Evolutionary conservation across 2,329 filamentous ascomycete species (phyloP).

Genomic region (Scopulariopsis brevicaulis): DNA sequence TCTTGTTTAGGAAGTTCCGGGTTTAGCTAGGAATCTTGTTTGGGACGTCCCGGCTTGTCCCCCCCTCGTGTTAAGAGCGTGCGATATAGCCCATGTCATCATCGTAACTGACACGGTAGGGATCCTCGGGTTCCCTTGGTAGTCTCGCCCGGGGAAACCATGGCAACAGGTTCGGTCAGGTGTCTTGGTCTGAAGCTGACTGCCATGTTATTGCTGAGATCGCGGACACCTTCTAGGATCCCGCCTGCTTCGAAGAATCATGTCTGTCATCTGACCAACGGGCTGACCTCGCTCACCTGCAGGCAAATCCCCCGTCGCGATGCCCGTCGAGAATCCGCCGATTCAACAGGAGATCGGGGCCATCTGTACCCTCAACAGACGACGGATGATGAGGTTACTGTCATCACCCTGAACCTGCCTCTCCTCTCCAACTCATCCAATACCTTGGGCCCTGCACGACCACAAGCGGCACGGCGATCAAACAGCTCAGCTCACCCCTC

Average conservation of each 20-base stretch:
- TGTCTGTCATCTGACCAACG: background rate
- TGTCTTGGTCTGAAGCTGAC: background rate
- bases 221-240: background rate
- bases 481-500: background rate
- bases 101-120: background rate
- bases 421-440: background rate
- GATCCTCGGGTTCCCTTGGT: background rate
- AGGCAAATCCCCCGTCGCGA: background rate
- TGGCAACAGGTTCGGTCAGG: background rate
- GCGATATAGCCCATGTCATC: background rate
- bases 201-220: background rate
- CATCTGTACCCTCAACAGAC: constrained; percentile 1
- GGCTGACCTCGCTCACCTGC: background rate
- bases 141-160: background rate
- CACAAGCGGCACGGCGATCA: background rate
- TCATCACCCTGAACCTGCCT: background rate
- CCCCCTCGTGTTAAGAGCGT: background rate
- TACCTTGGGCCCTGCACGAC: background rate
- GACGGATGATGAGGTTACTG: background rate
- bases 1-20: constrained; percentile 5
- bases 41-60: constrained; percentile 3
- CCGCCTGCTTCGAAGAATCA: background rate
- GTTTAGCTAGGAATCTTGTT: constrained; percentile 3
- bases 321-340: constrained; percentile 1
- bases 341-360: constrained; percentile 1